Conservation (phyloP, 106 monocot species). For the Apostasia ramifera region DNA sequence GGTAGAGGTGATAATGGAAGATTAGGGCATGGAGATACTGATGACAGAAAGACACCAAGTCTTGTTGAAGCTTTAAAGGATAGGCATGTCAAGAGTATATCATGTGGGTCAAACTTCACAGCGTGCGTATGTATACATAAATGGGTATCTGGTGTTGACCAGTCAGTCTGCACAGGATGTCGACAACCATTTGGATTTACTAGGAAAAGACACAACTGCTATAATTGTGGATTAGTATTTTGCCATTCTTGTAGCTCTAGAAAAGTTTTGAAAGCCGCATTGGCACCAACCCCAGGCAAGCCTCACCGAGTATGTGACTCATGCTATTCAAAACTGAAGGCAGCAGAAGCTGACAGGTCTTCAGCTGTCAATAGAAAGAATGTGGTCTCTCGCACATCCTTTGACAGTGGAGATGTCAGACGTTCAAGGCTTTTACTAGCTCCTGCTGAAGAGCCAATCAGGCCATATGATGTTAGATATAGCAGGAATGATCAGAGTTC, state of each 20-base stretch:
- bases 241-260: slow-evolving; percentile 73
- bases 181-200: slow-evolving; percentile 82
- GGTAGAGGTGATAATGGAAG: slow-evolving; percentile 76
- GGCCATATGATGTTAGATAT: slow-evolving; percentile 14
- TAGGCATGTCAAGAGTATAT: slow-evolving; percentile 78
- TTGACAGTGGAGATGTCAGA: slow-evolving; percentile 25
- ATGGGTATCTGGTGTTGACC: slow-evolving; percentile 75
- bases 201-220: slow-evolving; percentile 79
- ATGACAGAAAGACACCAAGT: slow-evolving; percentile 56
- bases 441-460: slow-evolving; percentile 14
- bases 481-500: slow-evolving; percentile 20
- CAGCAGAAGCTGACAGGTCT: slow-evolving; percentile 18
- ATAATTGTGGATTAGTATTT: slow-evolving; percentile 73
- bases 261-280: slow-evolving; percentile 55
- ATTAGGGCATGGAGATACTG: slow-evolving; percentile 69
- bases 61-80: slow-evolving; percentile 68
- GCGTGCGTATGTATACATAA: slow-evolving; percentile 84
- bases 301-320: slow-evolving; percentile 84
- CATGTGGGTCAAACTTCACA: slow-evolving; percentile 75
- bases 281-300: slow-evolving; percentile 73
- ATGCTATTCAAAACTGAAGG: slow-evolving; percentile 42
- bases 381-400: slow-evolving; percentile 30
- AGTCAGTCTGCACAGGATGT: slow-evolving; percentile 69
- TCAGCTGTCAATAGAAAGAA: slow-evolving; percentile 27
- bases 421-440: slow-evolving; percentile 42